Base-by-base conservation (phyloP, 2,329 filamentous ascomycete species). In the Raffaelea albimanens region DNA sequence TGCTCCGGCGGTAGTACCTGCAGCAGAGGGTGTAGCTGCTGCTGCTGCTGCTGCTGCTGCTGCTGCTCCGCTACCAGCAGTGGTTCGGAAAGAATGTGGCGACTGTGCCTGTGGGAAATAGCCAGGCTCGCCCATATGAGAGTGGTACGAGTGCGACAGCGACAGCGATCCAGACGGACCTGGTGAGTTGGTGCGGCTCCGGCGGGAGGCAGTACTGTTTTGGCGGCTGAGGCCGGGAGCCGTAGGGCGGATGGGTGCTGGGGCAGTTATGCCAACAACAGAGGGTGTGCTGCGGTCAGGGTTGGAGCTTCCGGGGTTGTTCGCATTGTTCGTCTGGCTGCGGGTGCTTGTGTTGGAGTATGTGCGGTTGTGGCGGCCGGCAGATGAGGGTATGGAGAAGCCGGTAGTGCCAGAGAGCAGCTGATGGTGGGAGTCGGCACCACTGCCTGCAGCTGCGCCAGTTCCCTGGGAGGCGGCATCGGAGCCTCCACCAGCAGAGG, bases 321-420 rank as follows among this genome's bases (percentile, higher is more conserved):
- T 63, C n/a, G 63, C 65, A 16, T 69, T 67, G 16, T 69, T 67
- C 25, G 64, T 67, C 53, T 76, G 70, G 52, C 78, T 82, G 52
- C 73, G 71, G 20, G 64, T 60, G 56, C 71, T 76, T 4, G 77
- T 67, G 50, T 70, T 75, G 14, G 80, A 82, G 20, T 72, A 72
- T 5, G 76, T 80, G 45, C 80, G 74, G 50, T 78, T 72, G 55
- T 72, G 70, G 38, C 76, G 69, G 43, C 62, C 62, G 20, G 69
- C 64, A 2, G 70, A 71, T 19, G 67, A 69, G 18, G 78, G 76
- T 47, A 80, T 72, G 2, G 76, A 73, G 54, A 80, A 78, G 21
- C 72, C 73, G 1, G 76, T 70, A 5, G 77, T 71, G 13, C 76
- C 76, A 8, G 75, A 76, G 42, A 80, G 66, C 21, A 80, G 66